Percentiles rank a stretch among this genome's conserved stretches.
Evolutionary conservation across 169 alveolate genomes (phyloP).

Genomic region (Plasmodium cynomolgi): DNA sequence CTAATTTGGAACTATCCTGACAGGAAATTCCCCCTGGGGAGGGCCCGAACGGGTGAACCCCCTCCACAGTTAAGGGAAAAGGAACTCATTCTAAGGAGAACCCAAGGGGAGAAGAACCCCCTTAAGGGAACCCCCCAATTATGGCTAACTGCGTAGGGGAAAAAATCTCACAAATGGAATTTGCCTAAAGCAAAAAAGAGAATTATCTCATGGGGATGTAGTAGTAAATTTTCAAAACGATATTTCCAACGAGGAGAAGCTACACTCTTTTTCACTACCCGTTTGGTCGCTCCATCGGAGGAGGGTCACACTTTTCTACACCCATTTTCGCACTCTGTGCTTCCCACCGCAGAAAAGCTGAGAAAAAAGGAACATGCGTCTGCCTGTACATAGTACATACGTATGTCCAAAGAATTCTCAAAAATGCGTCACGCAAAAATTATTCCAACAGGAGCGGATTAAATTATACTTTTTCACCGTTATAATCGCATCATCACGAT

Average conservation of each 20-base stretch:
- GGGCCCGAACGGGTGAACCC: neutral
- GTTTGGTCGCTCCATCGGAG: neutral
- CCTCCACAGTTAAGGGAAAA: neutral
- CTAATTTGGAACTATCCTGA: neutral
- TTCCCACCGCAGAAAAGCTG: neutral
- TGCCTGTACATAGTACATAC: neutral
- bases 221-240: neutral
- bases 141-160: neutral
- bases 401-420: neutral
- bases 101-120: neutral
- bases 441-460: neutral
- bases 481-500: neutral
- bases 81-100: neutral
- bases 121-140: neutral
- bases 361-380: neutral
- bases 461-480: neutral
- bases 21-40: neutral
- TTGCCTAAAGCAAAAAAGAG: neutral
- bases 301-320: neutral
- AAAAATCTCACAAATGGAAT: neutral
- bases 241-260: neutral
- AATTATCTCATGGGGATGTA: neutral
- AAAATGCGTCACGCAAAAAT: neutral
- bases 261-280: neutral
- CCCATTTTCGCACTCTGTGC: neutral